A percentile compares a stretch with the other conserved stretches of the same genome.
Evolutionary conservation across 768 basidiomycete genomes (phyloP).

Genomic region (Amanita phalloides): DNA sequence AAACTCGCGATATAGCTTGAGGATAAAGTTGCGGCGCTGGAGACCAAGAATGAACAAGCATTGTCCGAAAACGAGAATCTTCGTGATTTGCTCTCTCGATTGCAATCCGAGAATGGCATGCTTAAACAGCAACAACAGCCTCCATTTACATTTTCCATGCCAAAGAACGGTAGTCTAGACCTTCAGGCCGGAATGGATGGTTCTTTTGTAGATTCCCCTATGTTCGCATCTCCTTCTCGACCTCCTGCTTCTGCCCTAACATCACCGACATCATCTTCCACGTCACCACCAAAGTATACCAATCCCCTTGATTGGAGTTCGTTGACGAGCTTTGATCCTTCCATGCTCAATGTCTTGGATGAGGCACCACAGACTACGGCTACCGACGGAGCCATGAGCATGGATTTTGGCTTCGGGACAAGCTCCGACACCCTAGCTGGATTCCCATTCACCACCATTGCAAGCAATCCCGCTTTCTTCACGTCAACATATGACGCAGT

Average conservation of each 20-base stretch:
- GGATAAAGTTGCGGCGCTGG: conserved; percentile 80
- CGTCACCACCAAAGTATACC: conserved; percentile 23
- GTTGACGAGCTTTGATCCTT: conserved; percentile 60
- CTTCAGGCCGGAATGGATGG: conserved; percentile 9
- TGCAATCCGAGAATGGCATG: conserved; percentile 80
- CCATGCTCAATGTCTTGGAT: conserved; percentile 53
- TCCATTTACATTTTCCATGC: conserved; percentile 77
- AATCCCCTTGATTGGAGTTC: conserved; percentile 56
- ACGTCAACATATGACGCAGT: conserved; percentile 46
- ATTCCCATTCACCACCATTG: conserved; percentile 66
- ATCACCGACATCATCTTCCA: conserved; percentile 16
- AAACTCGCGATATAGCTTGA: conserved; percentile 50
- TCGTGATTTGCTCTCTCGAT: conserved; percentile 69
- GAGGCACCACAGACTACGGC: conserved; percentile 45
- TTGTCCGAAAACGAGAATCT: conserved; percentile 81
- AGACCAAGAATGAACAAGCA: conserved; percentile 67
- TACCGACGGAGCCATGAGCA: conserved; percentile 45
- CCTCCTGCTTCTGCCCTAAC: conserved; percentile 11
- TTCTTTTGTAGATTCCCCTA: conserved; percentile 15
- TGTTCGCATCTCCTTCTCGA: conserved; percentile 17
- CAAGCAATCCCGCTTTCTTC: conserved; percentile 77
- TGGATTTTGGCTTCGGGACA: conserved; percentile 49
- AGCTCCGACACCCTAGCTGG: conserved; percentile 33
- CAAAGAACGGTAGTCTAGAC: conserved; percentile 21
- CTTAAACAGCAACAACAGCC: conserved; percentile 48